A percentile compares a stretch with the other conserved stretches of the same genome.
These are phyloP conservation scores for Avena sativa DNA, from an alignment of 176 grass and related monocot genomes.

Conservation along the genomic window DNA sequence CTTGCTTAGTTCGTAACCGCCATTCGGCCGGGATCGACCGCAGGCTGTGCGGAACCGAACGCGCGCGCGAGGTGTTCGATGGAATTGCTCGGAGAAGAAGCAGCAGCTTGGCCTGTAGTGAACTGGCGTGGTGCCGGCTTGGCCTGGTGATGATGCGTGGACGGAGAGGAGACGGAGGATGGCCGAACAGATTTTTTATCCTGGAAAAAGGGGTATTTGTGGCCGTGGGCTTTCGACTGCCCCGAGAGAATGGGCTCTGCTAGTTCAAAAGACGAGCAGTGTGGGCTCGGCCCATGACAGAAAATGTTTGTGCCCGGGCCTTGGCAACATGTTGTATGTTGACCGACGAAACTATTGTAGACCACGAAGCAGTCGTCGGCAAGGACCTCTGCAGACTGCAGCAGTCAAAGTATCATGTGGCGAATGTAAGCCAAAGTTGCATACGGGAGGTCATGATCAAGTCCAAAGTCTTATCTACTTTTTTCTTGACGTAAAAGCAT, in stretches of 20 bases:
- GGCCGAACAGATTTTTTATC: slow-evolving; percentile 22
- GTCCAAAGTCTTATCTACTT: no score
- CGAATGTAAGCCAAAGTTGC: no score
- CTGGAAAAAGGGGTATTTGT: not conserved
- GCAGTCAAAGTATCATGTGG: no score
- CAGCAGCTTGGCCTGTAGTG: not conserved
- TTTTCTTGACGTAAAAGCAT: no score
- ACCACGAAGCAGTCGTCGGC: no score
- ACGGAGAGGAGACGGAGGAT: slow-evolving; percentile 25
- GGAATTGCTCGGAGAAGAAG: slow-evolving; percentile 40
- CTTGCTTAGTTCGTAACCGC: not conserved
- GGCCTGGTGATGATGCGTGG: slow-evolving; percentile 34
- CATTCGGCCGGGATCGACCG: slow-evolving; percentile 43
- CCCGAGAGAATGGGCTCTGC: not conserved
- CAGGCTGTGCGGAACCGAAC: not conserved
- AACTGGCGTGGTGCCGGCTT: slow-evolving; percentile 8
- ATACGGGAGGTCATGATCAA: no score
- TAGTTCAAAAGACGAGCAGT: not conserved
- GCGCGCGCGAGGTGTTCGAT: slow-evolving; percentile 36
- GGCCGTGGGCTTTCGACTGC: not conserved
- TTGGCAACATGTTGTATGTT: no score
- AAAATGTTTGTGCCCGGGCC: not conserved
- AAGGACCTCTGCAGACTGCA: no score
- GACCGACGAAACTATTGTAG: no score
- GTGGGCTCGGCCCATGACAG: not conserved